A percentile compares a stretch with the other conserved stretches of the same genome.
These are phyloP conservation scores for Talaromyces rugulosus DNA, from an alignment of 2,329 filamentous ascomycete species.

Conservation along the genomic window DNA sequence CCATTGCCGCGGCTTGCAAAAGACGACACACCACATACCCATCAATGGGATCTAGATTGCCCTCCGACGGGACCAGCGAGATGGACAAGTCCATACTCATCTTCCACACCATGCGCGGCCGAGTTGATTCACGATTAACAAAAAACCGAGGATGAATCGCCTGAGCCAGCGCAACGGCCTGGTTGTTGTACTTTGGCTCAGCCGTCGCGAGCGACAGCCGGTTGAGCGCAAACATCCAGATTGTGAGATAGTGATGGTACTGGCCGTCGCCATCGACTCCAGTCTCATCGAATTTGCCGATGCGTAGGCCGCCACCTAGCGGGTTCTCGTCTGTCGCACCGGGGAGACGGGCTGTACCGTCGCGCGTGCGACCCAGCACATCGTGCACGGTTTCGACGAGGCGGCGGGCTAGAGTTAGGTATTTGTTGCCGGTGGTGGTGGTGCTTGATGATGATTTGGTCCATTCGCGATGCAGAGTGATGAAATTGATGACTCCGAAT, in stretches of 20 bases:
- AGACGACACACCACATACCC: conserved; percentile 51
- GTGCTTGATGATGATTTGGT: conserved; percentile 8
- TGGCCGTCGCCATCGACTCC: conserved; percentile 56
- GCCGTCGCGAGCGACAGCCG: conserved; percentile 47
- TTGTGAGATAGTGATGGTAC: conserved; percentile 58
- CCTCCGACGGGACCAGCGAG: conserved; percentile 49
- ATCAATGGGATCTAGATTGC: conserved; percentile 54
- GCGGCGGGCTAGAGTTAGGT: conserved; percentile 47
- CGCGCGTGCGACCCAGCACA: conserved; percentile 50
- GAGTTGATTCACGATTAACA: conserved; percentile 26
- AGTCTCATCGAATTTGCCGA: conserved; percentile 50
- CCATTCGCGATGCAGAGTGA: conserved; percentile 49
- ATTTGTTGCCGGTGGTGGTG: conserved; percentile 26
- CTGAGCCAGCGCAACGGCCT: conserved; percentile 50
- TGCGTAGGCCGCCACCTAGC: conserved; percentile 53
- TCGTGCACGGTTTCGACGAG: conserved; percentile 52
- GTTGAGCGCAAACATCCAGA: conserved; percentile 62
- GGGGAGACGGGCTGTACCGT: conserved; percentile 45
- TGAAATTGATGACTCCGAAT: conserved; percentile 56
- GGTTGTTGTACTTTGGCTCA: conserved; percentile 46
- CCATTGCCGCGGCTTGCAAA: conserved; percentile 41
- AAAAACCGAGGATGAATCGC: conserved; percentile 54
- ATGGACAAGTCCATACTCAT: conserved; percentile 47
- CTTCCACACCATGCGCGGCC: conserved; percentile 54
- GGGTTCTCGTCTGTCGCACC: conserved; percentile 51